Evolutionary conservation across 306 rosid genomes (phyloP).

Genomic region (Quercus mongolica): DNA sequence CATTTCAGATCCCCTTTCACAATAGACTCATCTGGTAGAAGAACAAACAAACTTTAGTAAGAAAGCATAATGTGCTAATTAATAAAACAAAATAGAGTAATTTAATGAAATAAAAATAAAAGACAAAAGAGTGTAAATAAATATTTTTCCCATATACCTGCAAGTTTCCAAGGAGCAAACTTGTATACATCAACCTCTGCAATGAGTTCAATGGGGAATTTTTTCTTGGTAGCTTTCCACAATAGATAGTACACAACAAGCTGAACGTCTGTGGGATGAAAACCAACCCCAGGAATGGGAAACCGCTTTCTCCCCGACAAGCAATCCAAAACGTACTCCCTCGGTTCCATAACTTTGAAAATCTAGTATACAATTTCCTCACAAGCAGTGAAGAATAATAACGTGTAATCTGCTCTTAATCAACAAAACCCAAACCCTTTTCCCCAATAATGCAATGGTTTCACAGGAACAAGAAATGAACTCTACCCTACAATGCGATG

Average conservation of each 20-base stretch:
- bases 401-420: neutral
- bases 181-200: conserved; percentile 67
- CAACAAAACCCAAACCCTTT: neutral
- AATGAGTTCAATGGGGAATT: conserved; percentile 24
- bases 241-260: conserved; percentile 50
- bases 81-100: neutral
- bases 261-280: conserved; percentile 66
- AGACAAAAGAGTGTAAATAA: neutral
- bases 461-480: neutral
- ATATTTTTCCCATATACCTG: conserved; percentile 40
- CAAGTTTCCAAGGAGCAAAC: conserved; percentile 73
- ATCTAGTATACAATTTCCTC: conserved; percentile 5
- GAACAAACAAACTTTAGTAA: neutral
- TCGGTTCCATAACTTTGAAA: neutral
- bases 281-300: conserved; percentile 64
- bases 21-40: conserved; percentile 43
- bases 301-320: conserved; percentile 19
- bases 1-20: conserved; percentile 59
- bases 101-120: neutral
- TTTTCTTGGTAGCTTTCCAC: conserved; percentile 47
- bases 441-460: neutral
- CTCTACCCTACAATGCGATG: neutral
- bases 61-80: neutral
- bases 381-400: neutral
- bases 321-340: neutral